phyloP scores from a whole-genome alignment of 1,284 basidiomycete genomes.

The Cerioporus squamosus region DNA sequence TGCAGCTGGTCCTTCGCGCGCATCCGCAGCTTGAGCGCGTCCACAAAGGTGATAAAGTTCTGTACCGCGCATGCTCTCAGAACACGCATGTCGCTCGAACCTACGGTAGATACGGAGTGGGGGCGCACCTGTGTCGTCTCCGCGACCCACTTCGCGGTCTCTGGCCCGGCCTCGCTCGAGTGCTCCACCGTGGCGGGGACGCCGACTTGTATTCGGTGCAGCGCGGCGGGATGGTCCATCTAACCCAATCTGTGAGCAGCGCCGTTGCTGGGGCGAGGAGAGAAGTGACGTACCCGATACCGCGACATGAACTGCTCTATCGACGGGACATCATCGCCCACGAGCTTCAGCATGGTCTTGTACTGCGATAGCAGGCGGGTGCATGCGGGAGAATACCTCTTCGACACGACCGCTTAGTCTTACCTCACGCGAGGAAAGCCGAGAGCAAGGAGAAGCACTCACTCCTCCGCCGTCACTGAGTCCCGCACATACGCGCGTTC shows the following conservation, averaged over 20 bases:
- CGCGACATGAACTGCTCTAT: slow-evolving; percentile 92
- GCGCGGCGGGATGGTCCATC: slow-evolving; percentile 95
- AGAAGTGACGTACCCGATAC: slow-evolving; percentile 66
- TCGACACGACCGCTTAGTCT: slow-evolving; percentile 35
- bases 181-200: slow-evolving; percentile 98
- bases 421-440: neutral
- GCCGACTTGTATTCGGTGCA: slow-evolving; percentile 89
- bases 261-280: neutral
- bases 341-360: slow-evolving; percentile 95
- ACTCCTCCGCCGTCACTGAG: slow-evolving; percentile 89
- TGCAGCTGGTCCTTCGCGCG: slow-evolving; percentile 97
- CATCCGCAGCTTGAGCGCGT: slow-evolving; percentile 91
- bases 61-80: slow-evolving; percentile 34
- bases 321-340: slow-evolving; percentile 82
- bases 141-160: slow-evolving; percentile 97
- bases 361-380: slow-evolving; percentile 92
- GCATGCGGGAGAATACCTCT: slow-evolving; percentile 96
- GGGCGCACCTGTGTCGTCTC: slow-evolving; percentile 89
- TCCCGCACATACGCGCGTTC: slow-evolving; percentile 96
- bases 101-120: too few species aligned
- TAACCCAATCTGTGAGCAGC: slow-evolving; percentile 34
- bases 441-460: slow-evolving; percentile 42
- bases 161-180: slow-evolving; percentile 78
- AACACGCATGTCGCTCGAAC: too few species aligned
- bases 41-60: slow-evolving; percentile 99